A percentile compares a stretch with the other conserved stretches of the same genome.
These are phyloP conservation scores for Arachis monticola DNA, from an alignment of 331 rosid species.

Conservation along the genomic window DNA sequence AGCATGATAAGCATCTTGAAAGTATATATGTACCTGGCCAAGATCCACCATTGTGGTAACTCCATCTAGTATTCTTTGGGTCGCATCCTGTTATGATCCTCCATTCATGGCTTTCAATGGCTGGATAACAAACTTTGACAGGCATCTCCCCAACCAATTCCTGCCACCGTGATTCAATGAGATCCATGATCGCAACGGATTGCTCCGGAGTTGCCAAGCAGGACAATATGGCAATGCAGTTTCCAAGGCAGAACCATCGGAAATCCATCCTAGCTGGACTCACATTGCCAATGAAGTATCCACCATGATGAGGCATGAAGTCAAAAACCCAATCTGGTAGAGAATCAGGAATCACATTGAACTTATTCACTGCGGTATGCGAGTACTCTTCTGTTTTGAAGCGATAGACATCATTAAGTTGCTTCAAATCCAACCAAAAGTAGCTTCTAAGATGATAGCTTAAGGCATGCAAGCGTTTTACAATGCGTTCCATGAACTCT, in stretches of 20 bases:
- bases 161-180: slow-evolving; percentile 79
- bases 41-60: slow-evolving; percentile 89
- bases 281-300: slow-evolving; percentile 80
- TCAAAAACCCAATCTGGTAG: slow-evolving; percentile 85
- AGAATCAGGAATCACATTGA: slow-evolving; percentile 80
- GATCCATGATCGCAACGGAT: slow-evolving; percentile 79
- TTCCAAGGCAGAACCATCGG: slow-evolving; percentile 83
- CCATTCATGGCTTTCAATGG: slow-evolving; percentile 77
- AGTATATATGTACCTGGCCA: slow-evolving; percentile 70
- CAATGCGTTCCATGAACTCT: slow-evolving; percentile 66
- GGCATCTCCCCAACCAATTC: slow-evolving; percentile 85
- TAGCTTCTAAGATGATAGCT: slow-evolving; percentile 78
- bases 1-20: too few relatives aligned
- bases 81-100: slow-evolving; percentile 66
- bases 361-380: slow-evolving; percentile 80
- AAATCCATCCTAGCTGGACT: slow-evolving; percentile 89
- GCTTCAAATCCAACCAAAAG: slow-evolving; percentile 82
- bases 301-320: slow-evolving; percentile 73
- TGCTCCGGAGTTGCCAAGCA: slow-evolving; percentile 83
- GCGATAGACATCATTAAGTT: slow-evolving; percentile 75
- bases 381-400: slow-evolving; percentile 88
- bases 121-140: slow-evolving; percentile 84
- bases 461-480: slow-evolving; percentile 72
- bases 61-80: slow-evolving; percentile 86
- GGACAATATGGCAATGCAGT: slow-evolving; percentile 77